These are phyloP conservation scores for Hymenoscyphus fructigenus DNA, from an alignment of 2,329 filamentous ascomycete species.

Conservation along the genomic window DNA sequence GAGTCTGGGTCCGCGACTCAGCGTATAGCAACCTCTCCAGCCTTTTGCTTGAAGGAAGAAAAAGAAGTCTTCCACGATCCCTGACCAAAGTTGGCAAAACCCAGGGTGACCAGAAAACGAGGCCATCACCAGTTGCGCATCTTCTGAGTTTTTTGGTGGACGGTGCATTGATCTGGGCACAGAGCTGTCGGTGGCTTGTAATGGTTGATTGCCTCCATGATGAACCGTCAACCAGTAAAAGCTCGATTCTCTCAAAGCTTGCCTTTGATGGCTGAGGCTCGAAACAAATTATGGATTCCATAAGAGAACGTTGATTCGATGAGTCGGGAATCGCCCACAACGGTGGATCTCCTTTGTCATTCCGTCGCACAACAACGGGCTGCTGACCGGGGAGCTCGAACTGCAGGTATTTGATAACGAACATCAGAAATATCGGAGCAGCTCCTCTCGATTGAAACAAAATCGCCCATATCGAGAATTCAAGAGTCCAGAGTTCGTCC, in stretches of 20 bases:
- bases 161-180: background rate
- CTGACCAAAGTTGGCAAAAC: background rate
- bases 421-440: background rate
- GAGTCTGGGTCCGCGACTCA: background rate
- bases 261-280: no score
- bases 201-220: background rate
- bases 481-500: constrained; percentile 17
- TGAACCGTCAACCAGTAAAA: background rate
- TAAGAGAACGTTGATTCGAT: no score
- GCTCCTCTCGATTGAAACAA: constrained; percentile 5
- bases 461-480: background rate
- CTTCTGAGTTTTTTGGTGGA: background rate
- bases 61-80: constrained; percentile 23
- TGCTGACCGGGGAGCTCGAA: background rate
- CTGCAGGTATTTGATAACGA: constrained; percentile 12
- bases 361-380: background rate
- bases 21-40: constrained; percentile 1
- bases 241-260: background rate
- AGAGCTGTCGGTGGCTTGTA: background rate
- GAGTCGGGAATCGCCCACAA: background rate
- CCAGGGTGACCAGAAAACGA: background rate
- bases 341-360: background rate
- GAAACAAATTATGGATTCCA: no score
- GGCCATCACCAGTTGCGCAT: background rate
- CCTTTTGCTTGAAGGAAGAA: background rate